Percentiles rank a stretch among this genome's conserved stretches.
Evolutionary conservation across 805 yeast genomes (phyloP).

Genomic region (Kuraishia capsulata): DNA sequence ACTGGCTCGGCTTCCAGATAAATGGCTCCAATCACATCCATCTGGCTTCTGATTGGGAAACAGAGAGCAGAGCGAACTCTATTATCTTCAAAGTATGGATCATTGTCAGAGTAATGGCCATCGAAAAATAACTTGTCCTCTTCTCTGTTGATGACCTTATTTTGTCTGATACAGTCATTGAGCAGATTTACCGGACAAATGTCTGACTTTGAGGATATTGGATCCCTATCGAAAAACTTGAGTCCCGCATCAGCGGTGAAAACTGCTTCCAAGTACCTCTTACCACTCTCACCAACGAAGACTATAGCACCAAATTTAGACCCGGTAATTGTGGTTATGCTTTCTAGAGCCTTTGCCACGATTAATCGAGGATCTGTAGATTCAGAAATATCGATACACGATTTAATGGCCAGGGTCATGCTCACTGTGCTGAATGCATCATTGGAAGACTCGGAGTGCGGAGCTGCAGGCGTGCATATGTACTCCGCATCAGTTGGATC

Average conservation of each 20-base stretch:
- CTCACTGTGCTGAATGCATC: conserved; percentile 6
- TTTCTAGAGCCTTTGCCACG: conserved; percentile 26
- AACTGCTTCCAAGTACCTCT: conserved; percentile 19
- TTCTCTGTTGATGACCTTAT: conserved; percentile 25
- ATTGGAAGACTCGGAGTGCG: conserved; percentile 5
- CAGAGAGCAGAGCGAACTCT: conserved; percentile 28
- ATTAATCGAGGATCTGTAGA: conserved; percentile 29
- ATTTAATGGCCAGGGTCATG: conserved; percentile 22
- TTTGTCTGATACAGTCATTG: conserved; percentile 26
- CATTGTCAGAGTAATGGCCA: conserved; percentile 22
- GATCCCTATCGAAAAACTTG: conserved; percentile 20
- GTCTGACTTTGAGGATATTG: conserved; percentile 29
- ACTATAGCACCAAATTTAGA: conserved; percentile 25
- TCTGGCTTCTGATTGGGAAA: conserved; percentile 33
- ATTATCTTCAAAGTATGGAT: conserved; percentile 28
- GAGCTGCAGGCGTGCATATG: not conserved
- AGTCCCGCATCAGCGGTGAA: conserved; percentile 18
- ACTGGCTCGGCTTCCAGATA: conserved; percentile 27
- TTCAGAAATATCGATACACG: conserved; percentile 42
- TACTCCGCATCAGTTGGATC: conserved; percentile 15
- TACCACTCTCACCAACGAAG: conserved; percentile 17
- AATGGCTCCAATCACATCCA: conserved; percentile 34
- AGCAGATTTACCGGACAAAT: conserved; percentile 33
- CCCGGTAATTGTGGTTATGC: conserved; percentile 18
- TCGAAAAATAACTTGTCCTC: conserved; percentile 26